A percentile compares a stretch with the other conserved stretches of the same genome.
Evolutionary conservation across 2,329 filamentous ascomycete species (phyloP).

Genomic region (Epichloe glyceriae): DNA sequence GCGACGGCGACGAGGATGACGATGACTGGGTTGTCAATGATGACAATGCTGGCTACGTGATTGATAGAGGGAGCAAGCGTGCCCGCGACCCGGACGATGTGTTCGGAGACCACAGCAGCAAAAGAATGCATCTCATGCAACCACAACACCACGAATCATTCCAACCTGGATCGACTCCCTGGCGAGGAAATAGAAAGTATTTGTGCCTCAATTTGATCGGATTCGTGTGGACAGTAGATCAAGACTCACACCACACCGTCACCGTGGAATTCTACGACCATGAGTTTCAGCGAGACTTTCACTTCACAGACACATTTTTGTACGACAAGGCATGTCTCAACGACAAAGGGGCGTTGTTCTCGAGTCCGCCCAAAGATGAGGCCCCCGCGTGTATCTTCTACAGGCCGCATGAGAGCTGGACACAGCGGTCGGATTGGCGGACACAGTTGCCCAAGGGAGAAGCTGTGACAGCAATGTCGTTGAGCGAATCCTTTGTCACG

Average conservation of each 20-base stretch:
- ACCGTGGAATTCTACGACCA: slow-evolving; percentile 97
- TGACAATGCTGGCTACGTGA: slow-evolving; percentile 79
- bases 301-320: slow-evolving; percentile 90
- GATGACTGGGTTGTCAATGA: slow-evolving; percentile 91
- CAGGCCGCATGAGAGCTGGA: slow-evolving; percentile 94
- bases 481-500: slow-evolving; percentile 83
- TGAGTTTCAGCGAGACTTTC: slow-evolving; percentile 82
- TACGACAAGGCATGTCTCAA: slow-evolving; percentile 94
- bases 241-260: slow-evolving; percentile 85
- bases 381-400: slow-evolving; percentile 79
- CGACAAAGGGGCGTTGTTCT: slow-evolving; percentile 74
- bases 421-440: slow-evolving; percentile 77
- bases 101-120: slow-evolving; percentile 29
- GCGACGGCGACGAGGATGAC: slow-evolving; percentile 42
- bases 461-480: slow-evolving; percentile 71
- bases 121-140: slow-evolving; percentile 35
- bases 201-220: slow-evolving; percentile 87
- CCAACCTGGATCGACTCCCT: slow-evolving; percentile 89
- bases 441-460: slow-evolving; percentile 82
- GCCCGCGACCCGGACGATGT: slow-evolving; percentile 40
- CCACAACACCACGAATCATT: slow-evolving; percentile 72
- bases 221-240: slow-evolving; percentile 93
- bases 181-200: slow-evolving; percentile 88
- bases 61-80: slow-evolving; percentile 38
- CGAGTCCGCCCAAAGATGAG: slow-evolving; percentile 57